These are phyloP conservation scores for Sarocladium strictum DNA, from an alignment of 2,329 filamentous ascomycete species.

Conservation along the genomic window DNA sequence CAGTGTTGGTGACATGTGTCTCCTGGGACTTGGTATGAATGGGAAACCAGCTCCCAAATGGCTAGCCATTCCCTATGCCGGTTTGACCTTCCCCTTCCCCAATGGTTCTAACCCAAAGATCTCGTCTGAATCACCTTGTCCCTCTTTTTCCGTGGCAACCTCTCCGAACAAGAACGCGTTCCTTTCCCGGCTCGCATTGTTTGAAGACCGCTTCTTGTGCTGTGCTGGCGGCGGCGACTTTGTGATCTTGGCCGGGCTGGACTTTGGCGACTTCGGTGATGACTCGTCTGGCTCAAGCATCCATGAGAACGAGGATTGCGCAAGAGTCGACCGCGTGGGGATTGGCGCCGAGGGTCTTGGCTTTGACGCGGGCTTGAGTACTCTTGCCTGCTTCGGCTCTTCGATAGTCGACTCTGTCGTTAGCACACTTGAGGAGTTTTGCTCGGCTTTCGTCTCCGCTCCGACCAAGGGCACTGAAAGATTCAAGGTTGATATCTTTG, in stretches of 20 bases:
- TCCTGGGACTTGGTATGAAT: no score
- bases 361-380: conserved; percentile 3
- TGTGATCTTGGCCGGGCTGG: conserved; percentile 16
- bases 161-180: conserved; percentile 58
- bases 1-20: no score
- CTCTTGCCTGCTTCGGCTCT: background rate
- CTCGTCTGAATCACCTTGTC: conserved; percentile 34
- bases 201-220: conserved; percentile 35
- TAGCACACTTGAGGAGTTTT: no score
- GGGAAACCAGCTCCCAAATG: no score
- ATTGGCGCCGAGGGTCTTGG: conserved; percentile 33
- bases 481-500: conserved; percentile 83
- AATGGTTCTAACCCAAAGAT: conserved; percentile 53
- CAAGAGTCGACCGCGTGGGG: conserved; percentile 59
- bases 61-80: no score
- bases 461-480: background rate
- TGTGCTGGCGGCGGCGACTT: conserved; percentile 26
- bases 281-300: conserved; percentile 60
- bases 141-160: conserved; percentile 30
- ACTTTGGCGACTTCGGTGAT: conserved; percentile 12
- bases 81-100: conserved; percentile 21
- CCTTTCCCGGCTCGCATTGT: conserved; percentile 43
- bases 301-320: conserved; percentile 73
- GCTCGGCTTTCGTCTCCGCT: background rate
- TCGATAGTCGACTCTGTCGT: background rate